Evolutionary conservation across 192 early-diverging fungal species (phyloP).

Genomic region (Spizellomyces punctatus): DNA sequence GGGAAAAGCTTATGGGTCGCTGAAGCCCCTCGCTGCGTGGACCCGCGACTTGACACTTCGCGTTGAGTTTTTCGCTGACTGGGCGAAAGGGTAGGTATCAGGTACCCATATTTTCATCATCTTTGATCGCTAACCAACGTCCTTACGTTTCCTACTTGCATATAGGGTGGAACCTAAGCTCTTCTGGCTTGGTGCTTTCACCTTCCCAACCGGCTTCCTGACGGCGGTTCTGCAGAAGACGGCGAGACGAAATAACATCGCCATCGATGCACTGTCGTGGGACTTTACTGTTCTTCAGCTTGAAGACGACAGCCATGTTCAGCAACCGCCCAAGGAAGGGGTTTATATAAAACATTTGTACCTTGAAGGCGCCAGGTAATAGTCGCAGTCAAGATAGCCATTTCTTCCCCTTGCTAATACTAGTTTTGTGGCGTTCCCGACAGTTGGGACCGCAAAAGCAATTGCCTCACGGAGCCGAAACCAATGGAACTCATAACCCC

Average conservation of each 20-base stretch:
- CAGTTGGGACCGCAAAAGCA: constrained; percentile 62
- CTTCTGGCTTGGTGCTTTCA: constrained; percentile 61
- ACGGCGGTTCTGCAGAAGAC: constrained; percentile 64
- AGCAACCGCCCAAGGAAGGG: constrained; percentile 56
- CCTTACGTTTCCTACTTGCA: neutral
- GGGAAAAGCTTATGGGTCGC: constrained; percentile 55
- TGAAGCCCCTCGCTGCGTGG: constrained; percentile 60
- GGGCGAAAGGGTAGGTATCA: constrained; percentile 60
- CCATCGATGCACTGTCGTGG: constrained; percentile 60
- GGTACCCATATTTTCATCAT: constrained; percentile 5
- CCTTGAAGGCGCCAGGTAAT: constrained; percentile 64
- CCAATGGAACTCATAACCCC: constrained; percentile 64
- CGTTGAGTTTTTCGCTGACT: constrained; percentile 62
- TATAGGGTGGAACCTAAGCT: constrained; percentile 51
- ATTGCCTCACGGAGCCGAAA: constrained; percentile 60
- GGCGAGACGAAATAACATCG: constrained; percentile 58
- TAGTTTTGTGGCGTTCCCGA: neutral
- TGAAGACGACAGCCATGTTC: constrained; percentile 56
- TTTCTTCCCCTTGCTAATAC: neutral
- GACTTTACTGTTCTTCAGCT: constrained; percentile 64
- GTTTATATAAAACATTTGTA: constrained; percentile 60
- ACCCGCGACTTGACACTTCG: constrained; percentile 52
- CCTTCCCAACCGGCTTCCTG: constrained; percentile 62
- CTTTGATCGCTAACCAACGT: neutral
- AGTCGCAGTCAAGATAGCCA: no score